Conservation (phyloP, 257 asterid species). For the Leonotis leonurus region DNA sequence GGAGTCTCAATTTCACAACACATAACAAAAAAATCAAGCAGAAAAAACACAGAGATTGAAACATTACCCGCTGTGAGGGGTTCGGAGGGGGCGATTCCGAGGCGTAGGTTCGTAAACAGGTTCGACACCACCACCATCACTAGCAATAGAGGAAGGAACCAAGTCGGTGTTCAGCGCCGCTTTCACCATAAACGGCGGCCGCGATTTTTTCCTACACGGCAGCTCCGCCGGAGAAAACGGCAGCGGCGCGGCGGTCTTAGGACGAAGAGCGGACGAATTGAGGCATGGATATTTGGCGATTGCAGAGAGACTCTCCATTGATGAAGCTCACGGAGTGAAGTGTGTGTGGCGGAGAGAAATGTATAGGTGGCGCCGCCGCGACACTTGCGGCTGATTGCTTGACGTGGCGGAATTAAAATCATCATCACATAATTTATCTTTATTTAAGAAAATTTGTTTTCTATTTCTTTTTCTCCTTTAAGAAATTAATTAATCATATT, state of each 20-base stretch:
- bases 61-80: slow-evolving; percentile 95
- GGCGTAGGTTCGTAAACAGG: slow-evolving; percentile 70
- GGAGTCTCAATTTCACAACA: neutral
- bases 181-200: slow-evolving; percentile 17
- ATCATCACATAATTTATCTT: neutral
- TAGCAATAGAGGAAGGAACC: slow-evolving; percentile 5
- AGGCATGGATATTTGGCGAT: slow-evolving; percentile 10
- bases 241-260: slow-evolving; percentile 1
- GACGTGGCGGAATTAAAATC: slow-evolving; percentile 21
- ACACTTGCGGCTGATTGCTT: neutral
- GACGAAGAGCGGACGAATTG: slow-evolving; percentile 8
- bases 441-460: neutral
- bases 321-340: neutral
- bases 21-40: neutral
- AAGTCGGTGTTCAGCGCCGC: slow-evolving; percentile 25
- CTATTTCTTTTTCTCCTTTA: neutral
- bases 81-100: slow-evolving; percentile 65
- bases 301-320: slow-evolving; percentile 27
- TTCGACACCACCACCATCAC: slow-evolving; percentile 15
- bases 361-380: neutral
- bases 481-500: too few relatives aligned
- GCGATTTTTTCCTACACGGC: slow-evolving; percentile 15
- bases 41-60: too few relatives aligned
- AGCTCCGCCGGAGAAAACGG: slow-evolving; percentile 24
- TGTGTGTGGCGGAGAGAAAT: slow-evolving; percentile 15